Base-by-base conservation (phyloP, 495 filamentous ascomycete species). In the Penicillium desertorum region DNA sequence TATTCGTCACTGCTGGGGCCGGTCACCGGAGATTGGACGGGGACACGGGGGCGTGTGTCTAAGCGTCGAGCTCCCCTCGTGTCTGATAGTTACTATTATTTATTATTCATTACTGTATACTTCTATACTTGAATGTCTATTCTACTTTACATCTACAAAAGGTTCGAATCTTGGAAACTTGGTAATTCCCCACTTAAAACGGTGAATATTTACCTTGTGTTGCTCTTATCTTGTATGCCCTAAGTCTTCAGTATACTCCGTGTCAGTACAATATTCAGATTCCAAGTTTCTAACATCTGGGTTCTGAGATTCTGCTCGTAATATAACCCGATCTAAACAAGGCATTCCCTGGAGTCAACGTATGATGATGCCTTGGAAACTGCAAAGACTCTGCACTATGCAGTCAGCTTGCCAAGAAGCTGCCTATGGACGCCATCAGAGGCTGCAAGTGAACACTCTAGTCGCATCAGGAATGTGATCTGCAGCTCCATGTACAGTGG, bases 1-100 rank as follows among this genome's bases (percentile, higher is more conserved):
- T 19, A 52, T 56, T 64, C 58, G 62, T 48, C 51, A 39, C 50
- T 45, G 49, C 41, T 51, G 50, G 56, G 55, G 56, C 60, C 60
- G 56, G 56, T 60, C 51, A 59, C 60, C 60, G 60, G 60, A 62
- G 60, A 62, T 62, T 62, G 60, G 60, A 60, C 22, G 37, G 51
- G 43, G 52, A 39, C 60, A 54, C 52, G 57, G 57, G 60, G 56
- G 44, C 55, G 45, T 52, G 57, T 58, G 64, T 54, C 60, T 63
- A 65, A 62, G 64, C 64, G 64, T 55, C 23, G 16, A 48, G n/a
- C 50, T 23, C 6, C 19, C 27, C 45, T 55, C 52, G 34, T 49
- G 54, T 49, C 34, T 30, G 30, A 45, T 25, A 34, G 19, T 29
- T 16, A 41, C 16, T 1, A 45, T 43, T 32, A 34, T 30, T 54